Conservation (phyloP, 306 rosid genomes). For the Potentilla sterilis region DNA sequence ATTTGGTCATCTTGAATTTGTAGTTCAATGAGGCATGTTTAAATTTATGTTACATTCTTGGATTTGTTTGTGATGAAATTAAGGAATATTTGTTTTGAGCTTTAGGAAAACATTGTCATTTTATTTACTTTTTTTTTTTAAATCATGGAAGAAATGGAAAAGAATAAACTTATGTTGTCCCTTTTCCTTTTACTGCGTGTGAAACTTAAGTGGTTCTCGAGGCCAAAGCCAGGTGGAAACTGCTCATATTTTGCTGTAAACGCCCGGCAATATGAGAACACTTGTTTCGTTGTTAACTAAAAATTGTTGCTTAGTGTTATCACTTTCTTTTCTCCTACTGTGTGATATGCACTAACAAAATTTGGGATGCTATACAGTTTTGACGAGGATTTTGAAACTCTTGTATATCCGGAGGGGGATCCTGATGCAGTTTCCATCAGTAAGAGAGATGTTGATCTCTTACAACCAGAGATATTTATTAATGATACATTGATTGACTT, state of each 20-base stretch:
- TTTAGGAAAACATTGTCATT: not conserved
- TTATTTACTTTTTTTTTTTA: not conserved
- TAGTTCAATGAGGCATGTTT: not conserved
- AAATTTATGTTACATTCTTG: not conserved
- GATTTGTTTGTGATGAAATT: not conserved
- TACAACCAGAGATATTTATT: constrained; percentile 89
- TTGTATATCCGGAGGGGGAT: constrained; percentile 90
- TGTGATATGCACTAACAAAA: constrained; percentile 13
- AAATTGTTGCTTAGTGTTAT: not conserved
- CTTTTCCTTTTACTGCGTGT: not conserved
- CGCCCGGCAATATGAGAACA: not conserved
- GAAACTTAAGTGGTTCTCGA: not conserved
- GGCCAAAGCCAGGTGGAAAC: not conserved
- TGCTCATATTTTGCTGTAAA: not conserved
- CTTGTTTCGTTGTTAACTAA: not conserved
- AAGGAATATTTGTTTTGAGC: not conserved
- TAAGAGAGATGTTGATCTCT: constrained; percentile 91
- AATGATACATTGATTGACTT: constrained; percentile 93
- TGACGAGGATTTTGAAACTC: constrained; percentile 70
- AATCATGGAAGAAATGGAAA: not conserved
- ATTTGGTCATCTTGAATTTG: not conserved
- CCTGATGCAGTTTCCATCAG: constrained; percentile 86
- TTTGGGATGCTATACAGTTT: constrained; percentile 55
- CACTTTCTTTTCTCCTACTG: not conserved
- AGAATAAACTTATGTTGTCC: not conserved